These are phyloP conservation scores for Adansonia madagascariensis DNA, from an alignment of 441 rosid species.

Conservation along the genomic window DNA sequence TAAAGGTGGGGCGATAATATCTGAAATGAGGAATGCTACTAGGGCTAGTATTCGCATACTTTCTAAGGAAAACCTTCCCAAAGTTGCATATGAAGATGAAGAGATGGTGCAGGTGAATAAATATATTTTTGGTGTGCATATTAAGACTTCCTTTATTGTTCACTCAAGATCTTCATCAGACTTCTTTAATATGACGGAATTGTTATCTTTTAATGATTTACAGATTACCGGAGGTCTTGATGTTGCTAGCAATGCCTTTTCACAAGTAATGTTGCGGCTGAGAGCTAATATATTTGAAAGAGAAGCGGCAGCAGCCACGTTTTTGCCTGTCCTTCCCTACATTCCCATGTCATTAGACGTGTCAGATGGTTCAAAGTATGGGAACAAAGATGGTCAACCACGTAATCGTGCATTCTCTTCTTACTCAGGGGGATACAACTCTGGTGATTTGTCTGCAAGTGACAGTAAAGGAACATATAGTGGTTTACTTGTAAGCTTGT, in stretches of 20 bases:
- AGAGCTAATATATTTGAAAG: conserved; percentile 66
- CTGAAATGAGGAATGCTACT: conserved; percentile 86
- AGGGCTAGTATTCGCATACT: conserved; percentile 92
- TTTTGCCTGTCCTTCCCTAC: conserved; percentile 60
- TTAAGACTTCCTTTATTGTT: background rate
- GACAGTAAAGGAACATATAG: conserved; percentile 24
- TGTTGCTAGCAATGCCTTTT: conserved; percentile 63
- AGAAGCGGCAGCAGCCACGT: conserved; percentile 56
- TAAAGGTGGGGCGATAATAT: conserved; percentile 64
- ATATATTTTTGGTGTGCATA: conserved; percentile 3
- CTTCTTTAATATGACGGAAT: conserved; percentile 12
- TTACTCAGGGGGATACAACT: conserved; percentile 36
- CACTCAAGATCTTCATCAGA: background rate
- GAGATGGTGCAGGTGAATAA: conserved; percentile 93
- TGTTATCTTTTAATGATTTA: conserved; percentile 27
- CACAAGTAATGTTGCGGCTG: conserved; percentile 57
- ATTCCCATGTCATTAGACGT: conserved; percentile 51
- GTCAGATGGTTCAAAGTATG: conserved; percentile 48
- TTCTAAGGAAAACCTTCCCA: conserved; percentile 87
- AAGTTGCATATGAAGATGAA: conserved; percentile 90
- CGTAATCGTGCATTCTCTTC: conserved; percentile 38
- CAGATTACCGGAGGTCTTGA: conserved; percentile 70
- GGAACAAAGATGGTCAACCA: conserved; percentile 51
- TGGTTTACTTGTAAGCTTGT: conserved; percentile 46
- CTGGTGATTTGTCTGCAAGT: conserved; percentile 28